Percentiles rank a stretch among this genome's conserved stretches.
Conservation (phyloP, 116 monocot species). For the Posidonia oceanica region DNA sequence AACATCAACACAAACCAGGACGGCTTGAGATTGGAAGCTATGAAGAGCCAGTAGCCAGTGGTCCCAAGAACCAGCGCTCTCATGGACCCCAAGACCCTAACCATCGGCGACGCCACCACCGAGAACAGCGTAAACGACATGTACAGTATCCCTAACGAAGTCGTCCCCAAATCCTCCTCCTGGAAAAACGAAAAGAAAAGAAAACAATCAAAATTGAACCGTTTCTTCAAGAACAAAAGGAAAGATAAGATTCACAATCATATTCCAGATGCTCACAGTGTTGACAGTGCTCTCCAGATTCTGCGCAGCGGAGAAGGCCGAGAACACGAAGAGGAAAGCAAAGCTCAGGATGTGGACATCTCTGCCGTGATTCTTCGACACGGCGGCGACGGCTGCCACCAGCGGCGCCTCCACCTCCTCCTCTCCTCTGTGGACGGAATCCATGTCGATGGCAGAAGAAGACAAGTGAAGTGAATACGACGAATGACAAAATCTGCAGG, state of each 20-base stretch:
- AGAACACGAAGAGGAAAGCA: conserved; percentile 83
- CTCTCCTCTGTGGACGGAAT: neutral
- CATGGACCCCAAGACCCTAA: conserved; percentile 53
- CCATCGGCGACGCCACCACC: conserved; percentile 55
- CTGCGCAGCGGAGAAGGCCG: conserved; percentile 72
- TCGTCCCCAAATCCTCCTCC: conserved; percentile 68
- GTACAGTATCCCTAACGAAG: conserved; percentile 77
- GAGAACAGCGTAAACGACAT: conserved; percentile 77
- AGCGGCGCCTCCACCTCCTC: conserved; percentile 2
- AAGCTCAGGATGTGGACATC: conserved; percentile 58
- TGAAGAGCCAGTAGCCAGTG: conserved; percentile 83
- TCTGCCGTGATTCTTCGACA: conserved; percentile 15
- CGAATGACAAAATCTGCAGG: neutral
- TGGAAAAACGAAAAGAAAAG: conserved; percentile 5
- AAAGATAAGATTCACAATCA: neutral
- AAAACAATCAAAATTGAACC: neutral
- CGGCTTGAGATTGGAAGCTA: conserved; percentile 81
- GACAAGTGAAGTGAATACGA: neutral
- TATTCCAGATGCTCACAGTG: conserved; percentile 20
- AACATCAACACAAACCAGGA: conserved; percentile 40
- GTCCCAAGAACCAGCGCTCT: conserved; percentile 67
- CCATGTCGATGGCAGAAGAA: neutral
- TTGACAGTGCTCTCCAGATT: conserved; percentile 84
- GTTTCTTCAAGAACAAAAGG: neutral
- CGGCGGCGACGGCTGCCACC: neutral